Evolutionary conservation across 1,284 basidiomycete species (phyloP).

Genomic region (Phellinidium pouzarii): DNA sequence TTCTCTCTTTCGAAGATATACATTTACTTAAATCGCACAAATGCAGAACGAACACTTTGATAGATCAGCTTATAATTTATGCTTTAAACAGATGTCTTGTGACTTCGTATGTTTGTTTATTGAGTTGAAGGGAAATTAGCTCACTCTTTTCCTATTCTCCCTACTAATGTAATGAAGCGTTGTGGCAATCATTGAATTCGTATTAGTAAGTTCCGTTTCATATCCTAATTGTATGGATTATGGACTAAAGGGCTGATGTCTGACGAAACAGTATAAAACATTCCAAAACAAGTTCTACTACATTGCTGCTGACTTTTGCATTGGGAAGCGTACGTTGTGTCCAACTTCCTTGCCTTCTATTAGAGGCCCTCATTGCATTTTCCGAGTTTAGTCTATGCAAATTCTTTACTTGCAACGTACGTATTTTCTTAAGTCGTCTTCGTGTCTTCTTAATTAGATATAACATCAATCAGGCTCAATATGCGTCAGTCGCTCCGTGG

Average conservation of each 20-base stretch:
- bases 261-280: slow-evolving; percentile 29
- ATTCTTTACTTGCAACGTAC: slow-evolving; percentile 35
- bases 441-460: background rate
- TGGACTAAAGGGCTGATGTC: background rate
- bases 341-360: background rate
- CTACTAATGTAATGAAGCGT: too few relatives aligned
- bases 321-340: slow-evolving; percentile 36
- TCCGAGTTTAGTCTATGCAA: slow-evolving; percentile 35
- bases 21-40: background rate
- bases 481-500: slow-evolving; percentile 31
- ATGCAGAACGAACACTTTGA: slow-evolving; percentile 34
- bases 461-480: slow-evolving; percentile 32
- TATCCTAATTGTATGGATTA: too few relatives aligned
- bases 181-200: slow-evolving; percentile 34
- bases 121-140: too few relatives aligned
- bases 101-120: slow-evolving; percentile 32
- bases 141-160: too few relatives aligned
- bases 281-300: slow-evolving; percentile 36
- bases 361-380: background rate
- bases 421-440: background rate
- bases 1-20: background rate
- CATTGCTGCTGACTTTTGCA: slow-evolving; percentile 39
- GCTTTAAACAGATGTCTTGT: slow-evolving; percentile 41
- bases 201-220: too few relatives aligned
- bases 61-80: slow-evolving; percentile 37